Conservation (phyloP, 108 stramenopile species). For the Epithemia pelagica region DNA sequence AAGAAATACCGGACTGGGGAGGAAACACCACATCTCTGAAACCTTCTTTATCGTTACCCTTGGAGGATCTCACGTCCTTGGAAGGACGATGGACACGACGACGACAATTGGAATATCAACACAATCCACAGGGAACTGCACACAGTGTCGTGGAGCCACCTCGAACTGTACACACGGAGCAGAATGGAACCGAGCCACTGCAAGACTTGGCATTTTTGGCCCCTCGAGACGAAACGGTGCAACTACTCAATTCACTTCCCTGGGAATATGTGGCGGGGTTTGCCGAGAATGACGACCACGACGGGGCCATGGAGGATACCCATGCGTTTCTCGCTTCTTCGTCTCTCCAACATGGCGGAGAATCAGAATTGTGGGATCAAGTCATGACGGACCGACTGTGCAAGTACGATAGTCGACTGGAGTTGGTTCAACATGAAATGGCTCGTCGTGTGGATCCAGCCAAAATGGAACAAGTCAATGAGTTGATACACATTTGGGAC, state of each 20-base stretch:
- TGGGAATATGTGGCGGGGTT: not conserved
- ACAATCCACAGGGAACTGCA: not conserved
- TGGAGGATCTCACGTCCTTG: not conserved
- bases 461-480: slow-evolving; percentile 23
- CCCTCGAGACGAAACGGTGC: not conserved
- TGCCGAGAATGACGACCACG: not conserved
- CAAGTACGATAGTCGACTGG: slow-evolving; percentile 22
- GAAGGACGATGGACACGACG: not conserved
- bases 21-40: not conserved
- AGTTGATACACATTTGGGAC: slow-evolving; percentile 20
- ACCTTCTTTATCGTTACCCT: not conserved
- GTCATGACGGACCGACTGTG: slow-evolving; percentile 28
- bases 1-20: too few relatives aligned
- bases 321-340: not conserved
- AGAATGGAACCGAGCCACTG: not conserved
- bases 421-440: slow-evolving; percentile 17
- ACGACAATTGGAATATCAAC: not conserved
- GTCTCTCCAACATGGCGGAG: not conserved
- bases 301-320: too few relatives aligned
- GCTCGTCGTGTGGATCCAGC: slow-evolving; percentile 23
- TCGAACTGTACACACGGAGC: not conserved
- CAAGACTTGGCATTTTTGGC: not conserved
- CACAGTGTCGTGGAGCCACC: not conserved
- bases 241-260: not conserved
- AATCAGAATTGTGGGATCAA: slow-evolving; percentile 20